A percentile compares a stretch with the other conserved stretches of the same genome.
These are phyloP conservation scores for Teratosphaeria destructans DNA, from an alignment of 2,329 filamentous ascomycete species.

Conservation along the genomic window DNA sequence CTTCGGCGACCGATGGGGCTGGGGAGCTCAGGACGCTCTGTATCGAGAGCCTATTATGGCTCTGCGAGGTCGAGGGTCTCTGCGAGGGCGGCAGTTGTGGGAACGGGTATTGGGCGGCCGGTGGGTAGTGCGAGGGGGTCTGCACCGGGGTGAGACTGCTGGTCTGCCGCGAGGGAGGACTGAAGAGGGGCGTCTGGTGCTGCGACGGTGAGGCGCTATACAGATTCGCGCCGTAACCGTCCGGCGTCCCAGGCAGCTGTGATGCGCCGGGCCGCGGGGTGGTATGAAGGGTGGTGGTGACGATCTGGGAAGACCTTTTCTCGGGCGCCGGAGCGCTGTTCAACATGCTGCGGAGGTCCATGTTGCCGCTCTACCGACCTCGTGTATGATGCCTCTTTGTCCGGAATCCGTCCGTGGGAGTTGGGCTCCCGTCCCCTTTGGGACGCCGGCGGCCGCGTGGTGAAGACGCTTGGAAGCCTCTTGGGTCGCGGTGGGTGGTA, in stretches of 20 bases:
- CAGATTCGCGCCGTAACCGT: slow-evolving; percentile 2
- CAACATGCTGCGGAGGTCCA: slow-evolving; percentile 25
- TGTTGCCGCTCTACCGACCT: slow-evolving; percentile 4
- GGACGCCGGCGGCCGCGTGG: not conserved
- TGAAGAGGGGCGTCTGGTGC: slow-evolving; percentile 8
- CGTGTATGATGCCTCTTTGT: not conserved
- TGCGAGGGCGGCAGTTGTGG: slow-evolving; percentile 41
- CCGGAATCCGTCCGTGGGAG: not conserved
- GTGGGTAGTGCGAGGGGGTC: not conserved
- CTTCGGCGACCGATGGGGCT: not conserved
- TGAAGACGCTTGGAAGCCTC: not conserved
- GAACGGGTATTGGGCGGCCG: slow-evolving; percentile 17
- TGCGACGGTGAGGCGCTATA: slow-evolving; percentile 17
- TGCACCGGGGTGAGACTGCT: slow-evolving; percentile 13
- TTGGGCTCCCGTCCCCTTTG: not conserved
- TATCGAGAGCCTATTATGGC: not conserved
- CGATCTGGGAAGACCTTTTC: slow-evolving; percentile 10
- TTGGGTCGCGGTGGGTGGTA: not conserved
- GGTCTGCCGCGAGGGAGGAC: slow-evolving; percentile 11
- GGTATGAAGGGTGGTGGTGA: not conserved
- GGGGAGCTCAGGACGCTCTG: not conserved
- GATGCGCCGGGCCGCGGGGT: not conserved
- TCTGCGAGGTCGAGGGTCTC: not conserved
- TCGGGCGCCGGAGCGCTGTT: slow-evolving; percentile 20
- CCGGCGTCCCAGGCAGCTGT: slow-evolving; percentile 7